Base-by-base conservation (phyloP, 2,329 filamentous ascomycete species). In the Diaporthe sp. region DNA sequence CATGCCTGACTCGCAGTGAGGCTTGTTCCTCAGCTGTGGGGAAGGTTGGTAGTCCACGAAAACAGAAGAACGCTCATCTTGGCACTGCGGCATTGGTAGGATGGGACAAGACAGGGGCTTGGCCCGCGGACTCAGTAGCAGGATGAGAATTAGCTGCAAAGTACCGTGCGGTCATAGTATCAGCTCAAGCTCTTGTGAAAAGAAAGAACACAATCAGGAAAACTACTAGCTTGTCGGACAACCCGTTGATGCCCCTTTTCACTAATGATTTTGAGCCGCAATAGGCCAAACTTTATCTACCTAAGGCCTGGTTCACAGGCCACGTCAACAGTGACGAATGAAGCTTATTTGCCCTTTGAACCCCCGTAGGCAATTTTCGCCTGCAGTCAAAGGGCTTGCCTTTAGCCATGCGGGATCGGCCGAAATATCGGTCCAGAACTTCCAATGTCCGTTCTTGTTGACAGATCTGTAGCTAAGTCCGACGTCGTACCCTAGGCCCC, bases 311-410 rank as follows among this genome's bases (percentile, higher is more conserved):
- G 28, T 57, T 57, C 55, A 34, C 28, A 57, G 55, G 55, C 55
- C 28, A 57, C 55, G 55, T 57, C 28, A 57, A 57, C 55, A 34
- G 55, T 57, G 55, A 57, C 55, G 55, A 57, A 57, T 57, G 55
- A 34, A 57, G 25, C 55, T 57, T 34, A 57, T 34, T 4, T 34
- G 55, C 15, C 6, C 15, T 57, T 57, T 34, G 4, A 37, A 57
- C 17, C 55, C 28, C 28, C 15, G 15, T 22, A 37, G 34, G 55
- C 6, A 34, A 57, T 57, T 57, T 34, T 57, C 53, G 5, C 28
- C 28, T 22, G 28, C 55, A 19, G 8, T 34, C 28, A 57, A 57
- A 34, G 28, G 28, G 25, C 15, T 28, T 57, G 15, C 34, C 13
- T 34, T 34, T 9, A 34, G 28, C 15, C 55, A 22, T 57, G 6